These are phyloP conservation scores for Kodamaea plutei DNA, from an alignment of 1,139 yeast species.

Conservation along the genomic window DNA sequence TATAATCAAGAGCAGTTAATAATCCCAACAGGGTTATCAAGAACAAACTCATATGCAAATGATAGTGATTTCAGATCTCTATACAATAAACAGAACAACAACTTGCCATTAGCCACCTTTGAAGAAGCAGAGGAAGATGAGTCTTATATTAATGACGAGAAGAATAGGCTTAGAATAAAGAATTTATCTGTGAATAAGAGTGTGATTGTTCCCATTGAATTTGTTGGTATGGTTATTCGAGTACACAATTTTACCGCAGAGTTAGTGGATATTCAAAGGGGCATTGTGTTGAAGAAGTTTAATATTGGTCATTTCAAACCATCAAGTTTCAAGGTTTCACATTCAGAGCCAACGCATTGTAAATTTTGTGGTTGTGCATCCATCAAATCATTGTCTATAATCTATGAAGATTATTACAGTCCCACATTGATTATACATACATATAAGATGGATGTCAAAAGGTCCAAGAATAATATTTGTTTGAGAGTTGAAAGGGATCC, in stretches of 20 bases:
- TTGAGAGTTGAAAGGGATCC: conserved; percentile 89
- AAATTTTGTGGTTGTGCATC: conserved; percentile 89
- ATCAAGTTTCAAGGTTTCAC: conserved; percentile 62
- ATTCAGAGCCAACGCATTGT: conserved; percentile 84
- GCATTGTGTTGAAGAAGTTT: conserved; percentile 54
- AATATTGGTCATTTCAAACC: conserved; percentile 61
- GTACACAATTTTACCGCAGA: conserved; percentile 55
- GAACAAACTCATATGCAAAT: conserved; percentile 11
- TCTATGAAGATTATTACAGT: conserved; percentile 60
- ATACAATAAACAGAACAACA: conserved; percentile 1
- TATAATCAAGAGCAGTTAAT: conserved; percentile 40
- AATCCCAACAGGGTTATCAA: conserved; percentile 31
- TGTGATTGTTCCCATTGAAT: conserved; percentile 48
- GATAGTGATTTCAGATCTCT: conserved; percentile 18
- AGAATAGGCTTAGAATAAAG: neutral
- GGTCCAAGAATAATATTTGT: conserved; percentile 78
- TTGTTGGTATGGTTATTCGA: conserved; percentile 67
- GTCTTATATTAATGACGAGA: no score
- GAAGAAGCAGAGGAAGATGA: conserved; percentile 1
- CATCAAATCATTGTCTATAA: conserved; percentile 63
- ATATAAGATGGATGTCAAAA: conserved; percentile 57
- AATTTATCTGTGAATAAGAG: conserved; percentile 20
- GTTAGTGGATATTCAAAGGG: conserved; percentile 74
- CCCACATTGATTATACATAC: conserved; percentile 68
- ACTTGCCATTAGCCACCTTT: conserved; percentile 1